These are phyloP conservation scores for Pisolithus tinctorius DNA, from an alignment of 768 basidiomycete genomes.

Conservation along the genomic window DNA sequence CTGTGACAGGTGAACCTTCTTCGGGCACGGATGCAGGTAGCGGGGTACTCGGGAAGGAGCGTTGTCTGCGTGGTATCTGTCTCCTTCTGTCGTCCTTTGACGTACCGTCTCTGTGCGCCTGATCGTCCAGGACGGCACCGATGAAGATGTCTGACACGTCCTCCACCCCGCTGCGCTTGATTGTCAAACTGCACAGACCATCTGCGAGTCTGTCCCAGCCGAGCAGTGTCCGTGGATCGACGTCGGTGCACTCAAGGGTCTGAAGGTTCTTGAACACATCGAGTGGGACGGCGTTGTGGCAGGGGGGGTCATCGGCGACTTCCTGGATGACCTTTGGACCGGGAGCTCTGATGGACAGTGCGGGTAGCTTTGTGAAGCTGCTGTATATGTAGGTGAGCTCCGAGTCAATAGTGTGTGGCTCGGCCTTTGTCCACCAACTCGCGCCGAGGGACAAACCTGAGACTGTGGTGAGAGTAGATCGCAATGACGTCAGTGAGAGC, in stretches of 20 bases:
- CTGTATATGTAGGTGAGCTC: constrained; percentile 87
- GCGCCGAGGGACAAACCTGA: constrained; percentile 68
- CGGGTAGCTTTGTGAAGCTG: constrained; percentile 85
- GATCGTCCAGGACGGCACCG: constrained; percentile 70
- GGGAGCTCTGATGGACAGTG: constrained; percentile 60
- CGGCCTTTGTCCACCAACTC: constrained; percentile 64
- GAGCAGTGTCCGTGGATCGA: constrained; percentile 75
- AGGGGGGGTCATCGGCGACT: constrained; percentile 60
- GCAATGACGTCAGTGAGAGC: constrained; percentile 65
- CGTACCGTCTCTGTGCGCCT: constrained; percentile 54
- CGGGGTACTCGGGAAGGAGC: constrained; percentile 42
- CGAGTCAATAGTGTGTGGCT: constrained; percentile 53
- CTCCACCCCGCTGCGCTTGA: constrained; percentile 75
- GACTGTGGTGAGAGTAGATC: constrained; percentile 70
- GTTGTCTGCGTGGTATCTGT: constrained; percentile 37
- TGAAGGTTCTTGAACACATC: constrained; percentile 82
- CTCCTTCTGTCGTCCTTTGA: constrained; percentile 40
- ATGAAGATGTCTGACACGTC: constrained; percentile 75
- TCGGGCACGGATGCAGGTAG: constrained; percentile 56
- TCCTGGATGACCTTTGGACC: constrained; percentile 62
- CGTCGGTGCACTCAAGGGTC: constrained; percentile 64
- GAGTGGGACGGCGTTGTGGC: constrained; percentile 71
- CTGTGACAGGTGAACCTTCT: constrained; percentile 14
- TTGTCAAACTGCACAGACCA: constrained; percentile 63
- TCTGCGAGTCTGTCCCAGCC: constrained; percentile 81